These are phyloP conservation scores for Dalbergia cochinchinensis DNA, from an alignment of 306 rosid species.

Conservation along the genomic window DNA sequence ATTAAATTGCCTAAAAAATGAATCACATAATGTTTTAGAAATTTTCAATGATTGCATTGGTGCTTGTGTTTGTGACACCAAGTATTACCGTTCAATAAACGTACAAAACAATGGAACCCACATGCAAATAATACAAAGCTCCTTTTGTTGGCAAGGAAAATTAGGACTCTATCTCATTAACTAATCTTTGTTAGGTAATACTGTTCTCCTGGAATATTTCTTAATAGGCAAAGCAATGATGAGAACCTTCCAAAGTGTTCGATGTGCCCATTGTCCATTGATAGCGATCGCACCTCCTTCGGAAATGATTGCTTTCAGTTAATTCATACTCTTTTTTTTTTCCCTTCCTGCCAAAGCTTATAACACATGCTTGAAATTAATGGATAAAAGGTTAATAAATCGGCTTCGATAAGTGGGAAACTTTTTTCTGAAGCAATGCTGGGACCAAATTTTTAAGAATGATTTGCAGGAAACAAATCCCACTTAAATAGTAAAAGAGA, in stretches of 20 bases:
- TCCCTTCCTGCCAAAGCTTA: neutral
- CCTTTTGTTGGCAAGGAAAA: neutral
- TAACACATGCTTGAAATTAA: slow-evolving; percentile 11
- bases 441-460: neutral
- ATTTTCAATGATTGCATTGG: neutral
- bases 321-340: neutral
- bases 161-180: neutral
- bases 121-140: neutral
- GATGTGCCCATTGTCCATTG: slow-evolving; percentile 1
- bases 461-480: neutral
- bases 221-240: neutral
- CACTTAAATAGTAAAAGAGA: slow-evolving; percentile 5
- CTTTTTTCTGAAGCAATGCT: neutral
- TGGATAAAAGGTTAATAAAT: slow-evolving; percentile 5
- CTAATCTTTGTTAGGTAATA: neutral
- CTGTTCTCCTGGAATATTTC: slow-evolving; percentile 5
- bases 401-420: neutral
- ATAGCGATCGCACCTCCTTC: slow-evolving; percentile 7
- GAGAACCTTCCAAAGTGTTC: neutral
- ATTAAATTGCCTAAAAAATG: too few relatives aligned
- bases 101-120: slow-evolving; percentile 7
- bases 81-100: neutral
- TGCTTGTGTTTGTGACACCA: neutral
- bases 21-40: neutral
- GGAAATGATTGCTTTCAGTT: neutral